Conservation (phyloP, 2,329 filamentous ascomycete genomes). For the Alternaria sp. region DNA sequence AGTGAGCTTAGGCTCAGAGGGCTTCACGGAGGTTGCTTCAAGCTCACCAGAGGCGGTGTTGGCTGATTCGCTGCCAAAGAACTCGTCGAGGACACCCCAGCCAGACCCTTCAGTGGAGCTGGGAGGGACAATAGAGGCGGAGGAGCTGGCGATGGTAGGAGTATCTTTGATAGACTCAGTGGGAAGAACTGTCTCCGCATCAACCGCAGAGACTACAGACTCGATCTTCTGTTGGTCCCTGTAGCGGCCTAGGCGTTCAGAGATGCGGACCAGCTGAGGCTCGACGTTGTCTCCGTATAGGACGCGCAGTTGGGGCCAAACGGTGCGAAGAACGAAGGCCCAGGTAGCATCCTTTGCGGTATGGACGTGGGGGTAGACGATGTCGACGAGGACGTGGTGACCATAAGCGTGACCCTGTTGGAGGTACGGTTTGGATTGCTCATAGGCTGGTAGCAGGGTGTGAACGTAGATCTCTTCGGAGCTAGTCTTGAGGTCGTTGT, state of each 20-base stretch:
- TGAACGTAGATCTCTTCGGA: constrained; percentile 74
- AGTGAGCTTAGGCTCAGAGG: constrained; percentile 37
- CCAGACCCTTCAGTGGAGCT: constrained; percentile 35
- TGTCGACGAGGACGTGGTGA: constrained; percentile 72
- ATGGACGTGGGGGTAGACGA: constrained; percentile 74
- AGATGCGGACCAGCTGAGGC: constrained; percentile 91
- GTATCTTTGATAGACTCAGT: constrained; percentile 26
- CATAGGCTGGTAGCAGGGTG: constrained; percentile 78
- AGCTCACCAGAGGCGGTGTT: constrained; percentile 28
- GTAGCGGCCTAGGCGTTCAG: constrained; percentile 83
- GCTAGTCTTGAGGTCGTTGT: constrained; percentile 69
- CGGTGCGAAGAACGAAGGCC: constrained; percentile 74
- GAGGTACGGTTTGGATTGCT: constrained; percentile 76
- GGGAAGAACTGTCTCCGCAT: constrained; percentile 41
- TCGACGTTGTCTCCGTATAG: constrained; percentile 93
- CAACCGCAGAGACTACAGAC: constrained; percentile 64
- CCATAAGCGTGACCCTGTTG: constrained; percentile 72
- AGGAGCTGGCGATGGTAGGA: constrained; percentile 33
- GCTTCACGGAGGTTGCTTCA: constrained; percentile 23
- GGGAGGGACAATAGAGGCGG: constrained; percentile 28
- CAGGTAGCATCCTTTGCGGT: constrained; percentile 75
- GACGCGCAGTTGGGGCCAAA: constrained; percentile 82
- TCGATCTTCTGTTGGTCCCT: constrained; percentile 70
- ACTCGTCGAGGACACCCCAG: constrained; percentile 43
- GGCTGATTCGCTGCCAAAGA: constrained; percentile 38